Evolutionary conservation across 2,329 filamentous ascomycete genomes (phyloP).

Genomic region (Fusarium transvaalense): DNA sequence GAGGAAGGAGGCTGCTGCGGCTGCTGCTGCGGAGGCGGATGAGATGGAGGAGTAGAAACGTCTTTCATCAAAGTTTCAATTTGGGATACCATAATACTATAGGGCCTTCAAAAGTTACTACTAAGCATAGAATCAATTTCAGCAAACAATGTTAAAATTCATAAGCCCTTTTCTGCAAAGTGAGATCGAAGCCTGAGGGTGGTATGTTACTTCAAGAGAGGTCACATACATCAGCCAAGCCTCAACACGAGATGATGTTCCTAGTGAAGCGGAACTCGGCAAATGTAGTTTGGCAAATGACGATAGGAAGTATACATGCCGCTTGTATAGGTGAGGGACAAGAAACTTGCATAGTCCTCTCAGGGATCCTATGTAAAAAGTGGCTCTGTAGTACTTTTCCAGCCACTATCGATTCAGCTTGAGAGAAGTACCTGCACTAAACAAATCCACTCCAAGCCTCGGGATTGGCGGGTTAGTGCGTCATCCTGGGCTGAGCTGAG

Average conservation of each 20-base stretch:
- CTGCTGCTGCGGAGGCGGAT: constrained; percentile 49
- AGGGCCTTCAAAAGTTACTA: constrained; percentile 44
- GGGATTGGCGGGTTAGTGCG: constrained; percentile 4
- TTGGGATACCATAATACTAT: constrained; percentile 46
- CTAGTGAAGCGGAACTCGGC: constrained; percentile 14
- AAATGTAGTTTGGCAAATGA: constrained; percentile 12
- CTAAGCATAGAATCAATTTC: constrained; percentile 33
- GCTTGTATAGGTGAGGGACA: constrained; percentile 4
- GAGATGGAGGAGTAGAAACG: constrained; percentile 52
- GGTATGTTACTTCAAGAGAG: not conserved
- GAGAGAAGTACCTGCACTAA: not conserved
- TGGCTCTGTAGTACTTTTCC: constrained; percentile 1
- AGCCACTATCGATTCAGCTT: not conserved
- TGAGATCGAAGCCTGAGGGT: not conserved
- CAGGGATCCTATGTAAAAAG: constrained; percentile 10
- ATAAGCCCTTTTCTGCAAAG: not conserved
- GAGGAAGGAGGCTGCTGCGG: constrained; percentile 57
- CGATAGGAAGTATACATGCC: not conserved
- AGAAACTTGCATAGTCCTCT: constrained; percentile 4
- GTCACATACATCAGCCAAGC: constrained; percentile 23
- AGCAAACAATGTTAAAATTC: constrained; percentile 10
- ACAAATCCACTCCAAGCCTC: not conserved
- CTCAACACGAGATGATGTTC: constrained; percentile 26
- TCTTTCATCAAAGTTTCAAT: constrained; percentile 26
- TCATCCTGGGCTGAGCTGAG: constrained; percentile 19